Percentiles rank a stretch among this genome's conserved stretches.
Evolutionary conservation across 208 protist species (phyloP).

Genomic region (Wallacemonas sp.): DNA sequence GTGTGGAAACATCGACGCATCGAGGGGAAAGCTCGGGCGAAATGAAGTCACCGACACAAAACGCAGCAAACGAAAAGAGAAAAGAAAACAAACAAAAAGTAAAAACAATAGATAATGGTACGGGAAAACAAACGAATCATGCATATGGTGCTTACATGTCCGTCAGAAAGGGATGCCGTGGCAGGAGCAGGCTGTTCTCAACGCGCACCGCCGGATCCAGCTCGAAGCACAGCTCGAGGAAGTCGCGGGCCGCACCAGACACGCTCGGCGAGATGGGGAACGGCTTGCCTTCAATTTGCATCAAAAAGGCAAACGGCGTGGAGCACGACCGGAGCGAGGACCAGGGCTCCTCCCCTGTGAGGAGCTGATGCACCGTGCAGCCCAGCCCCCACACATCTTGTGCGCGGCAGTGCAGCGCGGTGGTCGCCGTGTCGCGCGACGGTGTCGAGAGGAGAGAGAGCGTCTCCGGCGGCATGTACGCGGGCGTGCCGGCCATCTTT

Average conservation of each 20-base stretch:
- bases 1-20: too few species aligned
- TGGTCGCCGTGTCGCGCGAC: constrained; percentile 1
- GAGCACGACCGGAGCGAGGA: neutral
- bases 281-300: constrained; percentile 24
- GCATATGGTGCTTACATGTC: neutral
- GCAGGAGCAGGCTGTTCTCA: constrained; percentile 1
- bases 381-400: constrained; percentile 97
- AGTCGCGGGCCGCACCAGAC: constrained; percentile 24
- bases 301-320: constrained; percentile 31
- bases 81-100: constrained; percentile 5
- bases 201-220: constrained; percentile 18
- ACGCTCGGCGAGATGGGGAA: constrained; percentile 24
- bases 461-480: constrained; percentile 44
- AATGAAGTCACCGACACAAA: too few species aligned
- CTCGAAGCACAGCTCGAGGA: constrained; percentile 32
- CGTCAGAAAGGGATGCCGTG: constrained; percentile 18
- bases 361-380: constrained; percentile 95
- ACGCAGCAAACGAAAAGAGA: neutral
- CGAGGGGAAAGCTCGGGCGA: too few species aligned
- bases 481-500: constrained; percentile 32
- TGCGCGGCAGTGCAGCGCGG: constrained; percentile 20
- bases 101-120: too few species aligned
- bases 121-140: constrained; percentile 7
- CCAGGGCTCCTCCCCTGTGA: constrained; percentile 46
- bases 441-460: constrained; percentile 5